Evolutionary conservation across 208 protist genomes (phyloP), one percentile per base, ranked within the genome.

Genomic region (Wallacemonas collosoma): DNA sequence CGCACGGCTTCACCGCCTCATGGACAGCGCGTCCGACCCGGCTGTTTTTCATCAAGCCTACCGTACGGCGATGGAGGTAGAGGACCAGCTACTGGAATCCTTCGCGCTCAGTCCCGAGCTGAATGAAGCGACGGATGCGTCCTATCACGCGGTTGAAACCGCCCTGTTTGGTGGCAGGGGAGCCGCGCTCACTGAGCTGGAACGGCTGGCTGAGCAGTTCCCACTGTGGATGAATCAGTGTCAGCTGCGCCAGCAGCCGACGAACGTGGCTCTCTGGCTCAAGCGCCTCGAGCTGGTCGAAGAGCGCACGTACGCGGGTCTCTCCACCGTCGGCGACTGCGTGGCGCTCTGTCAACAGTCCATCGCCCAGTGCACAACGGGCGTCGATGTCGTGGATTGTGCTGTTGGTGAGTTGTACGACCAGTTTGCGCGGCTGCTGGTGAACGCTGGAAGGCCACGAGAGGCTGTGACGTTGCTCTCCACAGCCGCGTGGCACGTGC

Each of bases 41-140:
- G 53, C 75, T 12, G 80, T 80, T 39, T 89, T 96, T 43, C 67
- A 70, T 8, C 65, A 50, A 6, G 69, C 82, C 2, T 96, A 91
- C 70, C 64, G 62, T 41, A 72, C 84, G 41, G 77, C 83, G 26
- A 76, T 93, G 7, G 80, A 88, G 56, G 73, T 93, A 64, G 91
- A 96, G 71, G 86, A 93, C 62, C 81, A 93, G 57, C 79, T 96
- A 3, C 67, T 91, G 9, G 87, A 93, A 41, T 86, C 87, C 9
- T 87, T 96, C 43, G 87, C 84, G 0, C 81, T 88, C 44, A 77
- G 86, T 71, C 48, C 73, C 1, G 70, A 71, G n/a, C 73, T 87
- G 67, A 77, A 68, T 1, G 12, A 68, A 9, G 70, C 85, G 36
- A 77, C 76, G 68, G 76, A 76, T 39, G 73, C 8, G 15, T 53